Base-by-base conservation (phyloP, 805 yeast genomes). In the Starmerella asiatica region DNA sequence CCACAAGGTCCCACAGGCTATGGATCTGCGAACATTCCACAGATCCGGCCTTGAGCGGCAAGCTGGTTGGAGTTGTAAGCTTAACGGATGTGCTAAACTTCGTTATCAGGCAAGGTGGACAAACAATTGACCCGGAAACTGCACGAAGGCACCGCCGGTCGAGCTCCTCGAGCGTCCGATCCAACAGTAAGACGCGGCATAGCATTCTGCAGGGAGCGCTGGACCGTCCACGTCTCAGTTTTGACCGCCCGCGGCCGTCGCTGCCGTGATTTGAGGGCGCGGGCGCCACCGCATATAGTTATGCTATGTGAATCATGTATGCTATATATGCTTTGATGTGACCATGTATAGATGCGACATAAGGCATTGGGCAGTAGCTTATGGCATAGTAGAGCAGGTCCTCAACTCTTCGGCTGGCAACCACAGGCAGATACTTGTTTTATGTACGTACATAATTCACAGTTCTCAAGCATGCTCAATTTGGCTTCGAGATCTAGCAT, bases 11-110 rank as follows among this genome's bases (percentile, higher is more conserved):
- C 2, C 98, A 88, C 62, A 71, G 98, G 57, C 51, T 63, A 53
- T 53, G 67, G 63, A 59, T 64, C 30, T 63, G 62, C 17, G 62
- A 61, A 44, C 44, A 55, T 6, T 38, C 52, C 7, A 47, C 49
- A 9, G 59, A 52, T 34, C 46, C 56, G 17, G 45, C 50, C 12
- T 45, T 59, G 34, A 47, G 83, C 2, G 95, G 95, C 14, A 80
- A 76, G 55, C 68, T 88, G 45, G 73, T 83, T 39, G 97, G 97
- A 30, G 97, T 91, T 20, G 76, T 91, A 3, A 82, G 95, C 3
- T 64, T 91, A 50, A 88, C 97, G 0, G 98, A 88, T 59, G 78
- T 88, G 26, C 63, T 91, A 36, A 82, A 86, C 15, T 61, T 84
- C 32, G 69, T 88, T 46, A 94, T 94, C 7, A 70, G 76, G 50